Evolutionary conservation across 176 grass and related monocot genomes (phyloP).

Genomic region (Aegilops tauschii): DNA sequence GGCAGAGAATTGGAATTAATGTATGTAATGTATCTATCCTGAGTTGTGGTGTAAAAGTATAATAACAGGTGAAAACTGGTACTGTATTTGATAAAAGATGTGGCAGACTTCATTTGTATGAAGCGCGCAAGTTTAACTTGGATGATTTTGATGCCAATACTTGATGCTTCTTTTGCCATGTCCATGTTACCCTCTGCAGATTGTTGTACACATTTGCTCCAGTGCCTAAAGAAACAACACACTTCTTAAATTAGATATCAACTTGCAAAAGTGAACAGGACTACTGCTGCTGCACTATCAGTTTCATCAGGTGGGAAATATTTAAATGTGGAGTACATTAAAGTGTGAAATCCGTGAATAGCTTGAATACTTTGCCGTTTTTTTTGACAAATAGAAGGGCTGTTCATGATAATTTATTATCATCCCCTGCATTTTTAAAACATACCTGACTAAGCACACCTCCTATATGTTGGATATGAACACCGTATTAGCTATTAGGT

Average conservation of each 20-base stretch:
- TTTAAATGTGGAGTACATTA: slow-evolving; percentile 2
- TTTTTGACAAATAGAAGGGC: background rate
- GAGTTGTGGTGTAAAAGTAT: background rate
- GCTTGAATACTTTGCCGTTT: background rate
- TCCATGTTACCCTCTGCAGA: slow-evolving; percentile 11
- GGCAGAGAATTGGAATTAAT: background rate
- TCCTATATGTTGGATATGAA: background rate
- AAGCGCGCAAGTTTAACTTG: background rate
- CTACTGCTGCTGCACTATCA: slow-evolving; percentile 2
- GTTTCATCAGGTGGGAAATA: slow-evolving; percentile 24
- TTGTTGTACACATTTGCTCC: slow-evolving; percentile 20
- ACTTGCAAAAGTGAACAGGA: slow-evolving; percentile 10
- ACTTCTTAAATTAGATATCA: background rate
- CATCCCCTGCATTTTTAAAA: slow-evolving; percentile 4
- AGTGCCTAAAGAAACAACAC: background rate
- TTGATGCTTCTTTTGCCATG: slow-evolving; percentile 18
- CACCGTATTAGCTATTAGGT: background rate
- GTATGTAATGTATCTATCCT: background rate
- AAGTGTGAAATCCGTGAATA: background rate
- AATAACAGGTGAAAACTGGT: slow-evolving; percentile 5
- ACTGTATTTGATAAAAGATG: background rate
- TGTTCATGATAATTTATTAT: slow-evolving; percentile 4
- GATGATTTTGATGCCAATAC: background rate
- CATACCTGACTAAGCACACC: background rate
- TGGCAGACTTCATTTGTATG: background rate